phyloP scores from a whole-genome alignment of 1,284 basidiomycete genomes.

The Phlebopus sp. region DNA sequence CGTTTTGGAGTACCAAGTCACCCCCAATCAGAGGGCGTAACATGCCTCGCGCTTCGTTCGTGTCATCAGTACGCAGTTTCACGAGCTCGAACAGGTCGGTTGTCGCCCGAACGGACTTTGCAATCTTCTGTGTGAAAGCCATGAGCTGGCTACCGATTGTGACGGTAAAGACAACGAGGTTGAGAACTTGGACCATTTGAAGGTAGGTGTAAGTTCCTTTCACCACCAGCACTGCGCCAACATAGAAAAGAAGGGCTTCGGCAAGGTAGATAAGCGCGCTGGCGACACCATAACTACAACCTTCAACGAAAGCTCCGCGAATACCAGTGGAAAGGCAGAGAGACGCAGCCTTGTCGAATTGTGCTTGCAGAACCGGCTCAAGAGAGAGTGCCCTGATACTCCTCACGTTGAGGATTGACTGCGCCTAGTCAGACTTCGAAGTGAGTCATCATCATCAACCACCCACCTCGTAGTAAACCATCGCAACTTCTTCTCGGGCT shows the following conservation, averaged over 20 bases:
- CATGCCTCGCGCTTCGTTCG: conserved; percentile 67
- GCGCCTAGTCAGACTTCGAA: conserved; percentile 8
- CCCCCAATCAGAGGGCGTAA: conserved; percentile 70
- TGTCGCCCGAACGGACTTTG: conserved; percentile 79
- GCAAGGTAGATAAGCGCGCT: conserved; percentile 84
- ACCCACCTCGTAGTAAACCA: conserved; percentile 82
- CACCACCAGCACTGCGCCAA: conserved; percentile 81
- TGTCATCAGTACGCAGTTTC: conserved; percentile 51
- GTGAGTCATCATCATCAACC: neutral
- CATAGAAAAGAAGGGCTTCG: conserved; percentile 88
- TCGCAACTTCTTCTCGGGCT: conserved; percentile 81
- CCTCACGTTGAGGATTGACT: conserved; percentile 84
- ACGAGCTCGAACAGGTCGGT: conserved; percentile 73
- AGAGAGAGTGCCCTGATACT: conserved; percentile 91
- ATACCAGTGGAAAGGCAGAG: conserved; percentile 69
- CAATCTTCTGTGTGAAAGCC: conserved; percentile 80
- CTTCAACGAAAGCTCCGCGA: conserved; percentile 78
- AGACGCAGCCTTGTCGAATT: conserved; percentile 64
- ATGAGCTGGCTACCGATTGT: conserved; percentile 89
- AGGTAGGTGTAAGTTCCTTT: conserved; percentile 82
- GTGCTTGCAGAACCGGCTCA: conserved; percentile 66
- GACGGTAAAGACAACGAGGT: conserved; percentile 90
- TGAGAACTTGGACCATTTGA: conserved; percentile 86
- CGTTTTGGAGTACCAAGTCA: conserved; percentile 64
- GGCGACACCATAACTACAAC: conserved; percentile 79